Evolutionary conservation across 2,329 filamentous ascomycete species (phyloP).

Genomic region (Intubia oerlemansii): DNA sequence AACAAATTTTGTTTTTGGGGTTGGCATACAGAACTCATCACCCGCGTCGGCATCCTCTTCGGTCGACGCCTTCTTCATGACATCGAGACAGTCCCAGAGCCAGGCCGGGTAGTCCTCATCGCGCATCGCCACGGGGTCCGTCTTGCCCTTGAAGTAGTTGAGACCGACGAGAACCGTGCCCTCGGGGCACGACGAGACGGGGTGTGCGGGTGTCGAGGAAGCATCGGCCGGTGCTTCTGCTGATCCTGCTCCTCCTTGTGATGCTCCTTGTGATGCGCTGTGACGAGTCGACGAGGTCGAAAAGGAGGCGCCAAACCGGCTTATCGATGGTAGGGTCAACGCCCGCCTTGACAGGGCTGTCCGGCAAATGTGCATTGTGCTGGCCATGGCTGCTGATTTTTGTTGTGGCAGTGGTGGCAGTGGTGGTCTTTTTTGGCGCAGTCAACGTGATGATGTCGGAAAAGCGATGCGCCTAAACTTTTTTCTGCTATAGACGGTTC

Average conservation of each 20-base stretch:
- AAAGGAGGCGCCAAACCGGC: no score
- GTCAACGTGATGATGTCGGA: no score
- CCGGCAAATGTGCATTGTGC: no score
- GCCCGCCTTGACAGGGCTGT: no score
- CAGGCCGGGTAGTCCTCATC: conserved; percentile 63
- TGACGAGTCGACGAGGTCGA: conserved; percentile 11
- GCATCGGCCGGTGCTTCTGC: conserved; percentile 10
- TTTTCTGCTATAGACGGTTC: no score
- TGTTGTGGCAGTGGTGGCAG: no score
- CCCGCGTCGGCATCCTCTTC: conserved; percentile 31
- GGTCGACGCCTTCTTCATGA: conserved; percentile 29
- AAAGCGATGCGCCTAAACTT: no score
- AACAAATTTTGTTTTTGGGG: neutral
- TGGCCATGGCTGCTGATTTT: no score
- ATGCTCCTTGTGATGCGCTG: conserved; percentile 8
- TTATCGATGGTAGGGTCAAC: no score
- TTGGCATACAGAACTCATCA: conserved; percentile 60
- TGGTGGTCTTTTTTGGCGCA: no score
- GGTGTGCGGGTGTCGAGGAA: conserved; percentile 7
- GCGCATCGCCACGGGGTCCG: conserved; percentile 50
- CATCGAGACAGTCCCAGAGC: conserved; percentile 54
- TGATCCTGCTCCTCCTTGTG: conserved; percentile 8
- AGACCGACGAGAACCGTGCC: conserved; percentile 53
- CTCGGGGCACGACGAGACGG: conserved; percentile 33
- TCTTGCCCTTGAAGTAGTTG: conserved; percentile 54